Evolutionary conservation across 495 filamentous ascomycete species (phyloP).

Genomic region (Amniculicola lignicola): DNA sequence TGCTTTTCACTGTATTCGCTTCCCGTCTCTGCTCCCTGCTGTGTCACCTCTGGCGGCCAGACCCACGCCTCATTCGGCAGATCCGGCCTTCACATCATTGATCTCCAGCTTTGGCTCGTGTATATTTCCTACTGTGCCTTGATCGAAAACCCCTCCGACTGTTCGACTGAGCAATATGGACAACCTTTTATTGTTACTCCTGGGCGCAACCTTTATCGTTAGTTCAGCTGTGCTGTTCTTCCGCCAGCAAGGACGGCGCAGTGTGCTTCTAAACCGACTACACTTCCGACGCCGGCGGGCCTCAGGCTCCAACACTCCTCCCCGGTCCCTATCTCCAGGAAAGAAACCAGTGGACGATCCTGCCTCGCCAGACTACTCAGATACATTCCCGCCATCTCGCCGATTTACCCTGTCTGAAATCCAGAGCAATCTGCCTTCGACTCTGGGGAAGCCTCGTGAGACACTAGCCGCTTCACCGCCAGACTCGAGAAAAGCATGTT

Average conservation of each 20-base stretch:
- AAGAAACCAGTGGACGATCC: slow-evolving; percentile 28
- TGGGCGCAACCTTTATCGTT: slow-evolving; percentile 25
- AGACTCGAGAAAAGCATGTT: slow-evolving; percentile 30
- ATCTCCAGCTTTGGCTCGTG: background rate
- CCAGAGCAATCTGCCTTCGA: slow-evolving; percentile 25
- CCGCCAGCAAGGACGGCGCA: slow-evolving; percentile 25
- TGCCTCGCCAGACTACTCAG: slow-evolving; percentile 43
- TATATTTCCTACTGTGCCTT: background rate
- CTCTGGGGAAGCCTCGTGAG: slow-evolving; percentile 25
- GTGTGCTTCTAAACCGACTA: slow-evolving; percentile 35
- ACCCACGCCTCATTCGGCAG: slow-evolving; percentile 9
- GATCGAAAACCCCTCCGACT: background rate
- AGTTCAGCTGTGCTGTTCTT: slow-evolving; percentile 16
- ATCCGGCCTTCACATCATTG: background rate
- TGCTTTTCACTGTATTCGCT: slow-evolving; percentile 7
- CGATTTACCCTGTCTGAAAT: slow-evolving; percentile 49
- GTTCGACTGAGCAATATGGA: slow-evolving; percentile 1
- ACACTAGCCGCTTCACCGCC: slow-evolving; percentile 24
- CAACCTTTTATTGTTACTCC: slow-evolving; percentile 21
- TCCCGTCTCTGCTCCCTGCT: slow-evolving; percentile 15
- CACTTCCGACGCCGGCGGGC: slow-evolving; percentile 27
- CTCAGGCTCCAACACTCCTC: slow-evolving; percentile 50
- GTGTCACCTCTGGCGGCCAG: slow-evolving; percentile 20
- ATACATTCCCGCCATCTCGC: slow-evolving; percentile 56
- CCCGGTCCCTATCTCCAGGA: slow-evolving; percentile 54